A percentile compares a stretch with the other conserved stretches of the same genome.
phyloP scores from a whole-genome alignment of 108 stramenopile species.

The Craspedostauros australis region DNA sequence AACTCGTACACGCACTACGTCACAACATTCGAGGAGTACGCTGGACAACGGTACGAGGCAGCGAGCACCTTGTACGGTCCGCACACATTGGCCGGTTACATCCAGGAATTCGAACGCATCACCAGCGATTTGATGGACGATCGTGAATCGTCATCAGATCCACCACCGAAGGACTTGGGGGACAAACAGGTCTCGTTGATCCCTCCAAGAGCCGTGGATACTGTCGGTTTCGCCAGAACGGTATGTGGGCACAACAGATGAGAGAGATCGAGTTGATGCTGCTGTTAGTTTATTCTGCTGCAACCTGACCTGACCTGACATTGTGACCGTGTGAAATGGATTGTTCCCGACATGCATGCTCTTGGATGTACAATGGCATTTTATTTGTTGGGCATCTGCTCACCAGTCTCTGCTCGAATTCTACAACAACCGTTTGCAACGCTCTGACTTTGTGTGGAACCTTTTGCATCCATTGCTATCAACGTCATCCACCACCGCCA shows the following conservation, averaged over 20 bases:
- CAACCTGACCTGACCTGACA: neutral
- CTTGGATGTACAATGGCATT: too few relatives aligned
- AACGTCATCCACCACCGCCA: too few relatives aligned
- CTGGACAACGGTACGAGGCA: conserved; percentile 57
- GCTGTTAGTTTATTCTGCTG: neutral
- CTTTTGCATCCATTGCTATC: too few relatives aligned
- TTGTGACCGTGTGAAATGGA: too few relatives aligned
- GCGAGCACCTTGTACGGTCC: conserved; percentile 58
- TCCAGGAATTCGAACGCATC: conserved; percentile 44
- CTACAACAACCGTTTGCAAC: too few relatives aligned
- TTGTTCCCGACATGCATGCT: too few relatives aligned
- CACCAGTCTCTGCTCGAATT: too few relatives aligned
- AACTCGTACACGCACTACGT: conserved; percentile 55
- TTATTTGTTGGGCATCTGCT: too few relatives aligned
- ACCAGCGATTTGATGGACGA: conserved; percentile 21
- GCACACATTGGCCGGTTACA: conserved; percentile 40
- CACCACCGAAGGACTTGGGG: conserved; percentile 27
- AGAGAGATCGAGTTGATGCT: neutral
- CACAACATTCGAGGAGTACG: conserved; percentile 56
- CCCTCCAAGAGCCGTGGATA: conserved; percentile 33
- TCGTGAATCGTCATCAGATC: conserved; percentile 5
- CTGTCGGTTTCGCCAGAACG: conserved; percentile 20
- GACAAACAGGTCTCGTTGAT: conserved; percentile 26
- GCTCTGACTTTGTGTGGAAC: too few relatives aligned
- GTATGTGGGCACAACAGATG: conserved; percentile 22